A percentile compares a stretch with the other conserved stretches of the same genome.
Conservation (phyloP, 2,329 filamentous ascomycete species). For the Thielaviopsis populi region DNA sequence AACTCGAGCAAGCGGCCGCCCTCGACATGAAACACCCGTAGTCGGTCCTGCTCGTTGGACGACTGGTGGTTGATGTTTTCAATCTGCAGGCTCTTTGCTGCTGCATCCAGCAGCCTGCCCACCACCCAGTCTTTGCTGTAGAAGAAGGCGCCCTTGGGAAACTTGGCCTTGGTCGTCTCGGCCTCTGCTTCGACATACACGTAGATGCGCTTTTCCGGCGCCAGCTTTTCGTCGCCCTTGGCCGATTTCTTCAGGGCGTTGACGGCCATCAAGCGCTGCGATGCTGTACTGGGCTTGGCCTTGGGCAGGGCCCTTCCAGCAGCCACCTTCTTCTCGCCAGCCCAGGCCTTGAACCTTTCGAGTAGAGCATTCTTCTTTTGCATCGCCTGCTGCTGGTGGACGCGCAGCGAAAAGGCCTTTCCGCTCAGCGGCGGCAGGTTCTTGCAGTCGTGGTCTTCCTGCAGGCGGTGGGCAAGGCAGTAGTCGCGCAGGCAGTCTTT, state of each 20-base stretch:
- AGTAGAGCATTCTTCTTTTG: conserved; percentile 52
- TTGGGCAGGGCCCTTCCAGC: conserved; percentile 45
- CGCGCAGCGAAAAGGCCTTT: conserved; percentile 26
- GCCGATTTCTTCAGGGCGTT: conserved; percentile 72
- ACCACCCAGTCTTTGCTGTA: conserved; percentile 81
- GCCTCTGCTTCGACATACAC: conserved; percentile 81
- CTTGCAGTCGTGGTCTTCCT: conserved; percentile 71
- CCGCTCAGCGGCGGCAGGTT: conserved; percentile 44
- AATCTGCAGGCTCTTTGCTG: conserved; percentile 61
- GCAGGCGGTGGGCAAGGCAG: conserved; percentile 61
- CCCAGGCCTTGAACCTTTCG: conserved; percentile 66
- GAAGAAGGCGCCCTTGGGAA: conserved; percentile 67
- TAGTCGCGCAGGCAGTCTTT: conserved; percentile 55
- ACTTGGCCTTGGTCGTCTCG: conserved; percentile 68
- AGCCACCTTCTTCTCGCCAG: conserved; percentile 52
- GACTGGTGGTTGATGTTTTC: conserved; percentile 73
- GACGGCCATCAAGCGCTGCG: conserved; percentile 51
- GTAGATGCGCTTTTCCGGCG: conserved; percentile 75
- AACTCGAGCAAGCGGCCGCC: conserved; percentile 77
- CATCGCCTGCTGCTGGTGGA: conserved; percentile 45
- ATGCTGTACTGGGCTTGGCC: conserved; percentile 45
- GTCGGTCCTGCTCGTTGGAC: conserved; percentile 57
- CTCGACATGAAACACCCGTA: conserved; percentile 88
- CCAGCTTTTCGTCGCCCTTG: conserved; percentile 75
- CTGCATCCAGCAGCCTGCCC: conserved; percentile 64